Conservation (phyloP, 306 rosid genomes). For the Inga oerstediana region DNA sequence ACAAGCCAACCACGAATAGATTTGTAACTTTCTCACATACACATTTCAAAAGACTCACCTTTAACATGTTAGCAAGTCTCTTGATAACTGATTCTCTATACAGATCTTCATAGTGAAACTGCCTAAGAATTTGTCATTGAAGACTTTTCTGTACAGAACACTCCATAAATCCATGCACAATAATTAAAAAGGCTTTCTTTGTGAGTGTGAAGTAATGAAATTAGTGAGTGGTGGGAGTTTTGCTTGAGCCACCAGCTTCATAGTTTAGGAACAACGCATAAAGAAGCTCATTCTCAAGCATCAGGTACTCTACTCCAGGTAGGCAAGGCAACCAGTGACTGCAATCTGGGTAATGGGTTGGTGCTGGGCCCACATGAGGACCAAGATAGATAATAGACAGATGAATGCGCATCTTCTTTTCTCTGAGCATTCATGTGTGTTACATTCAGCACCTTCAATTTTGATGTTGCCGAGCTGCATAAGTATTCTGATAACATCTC, state of each 20-base stretch:
- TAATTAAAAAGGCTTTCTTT: constrained; percentile 18
- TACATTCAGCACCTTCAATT: constrained; percentile 58
- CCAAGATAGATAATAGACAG: constrained; percentile 71
- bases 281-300: constrained; percentile 85
- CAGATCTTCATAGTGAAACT: not conserved
- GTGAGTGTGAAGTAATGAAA: not conserved
- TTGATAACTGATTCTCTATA: not conserved
- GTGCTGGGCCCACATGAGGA: constrained; percentile 46
- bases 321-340: constrained; percentile 83
- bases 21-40: not conserved
- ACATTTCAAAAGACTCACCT: not conserved
- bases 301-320: constrained; percentile 96
- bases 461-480: constrained; percentile 21
- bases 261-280: constrained; percentile 62
- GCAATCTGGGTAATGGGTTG: constrained; percentile 80
- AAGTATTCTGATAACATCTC: constrained; percentile 48
- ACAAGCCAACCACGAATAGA: not conserved
- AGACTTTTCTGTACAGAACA: not conserved
- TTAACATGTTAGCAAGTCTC: not conserved
- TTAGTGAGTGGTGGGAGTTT: constrained; percentile 24
- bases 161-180: constrained; percentile 1
- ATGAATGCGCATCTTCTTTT: constrained; percentile 90
- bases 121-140: not conserved
- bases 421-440: constrained; percentile 72
- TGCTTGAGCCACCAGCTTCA: constrained; percentile 23